Evolutionary conservation across 2,329 filamentous ascomycete species (phyloP).

Genomic region (Tolypocladium album): DNA sequence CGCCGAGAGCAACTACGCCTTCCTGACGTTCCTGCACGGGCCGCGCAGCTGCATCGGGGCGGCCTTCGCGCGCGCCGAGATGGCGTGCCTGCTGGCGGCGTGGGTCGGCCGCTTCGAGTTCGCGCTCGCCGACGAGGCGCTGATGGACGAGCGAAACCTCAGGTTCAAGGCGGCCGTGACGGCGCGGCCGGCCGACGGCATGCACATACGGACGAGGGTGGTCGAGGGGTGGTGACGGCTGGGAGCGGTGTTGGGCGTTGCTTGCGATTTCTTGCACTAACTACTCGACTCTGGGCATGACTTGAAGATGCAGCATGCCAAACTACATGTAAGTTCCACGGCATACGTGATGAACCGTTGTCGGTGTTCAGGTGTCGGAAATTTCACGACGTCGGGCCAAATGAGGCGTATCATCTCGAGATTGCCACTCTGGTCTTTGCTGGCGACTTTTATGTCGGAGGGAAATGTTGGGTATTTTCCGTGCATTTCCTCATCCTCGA

Average conservation of each 20-base stretch:
- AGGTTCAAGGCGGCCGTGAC: constrained; percentile 62
- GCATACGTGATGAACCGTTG: too few species aligned
- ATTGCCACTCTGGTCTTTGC: too few species aligned
- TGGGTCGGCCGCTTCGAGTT: constrained; percentile 68
- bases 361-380: too few species aligned
- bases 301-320: too few species aligned
- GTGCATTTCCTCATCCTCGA: too few species aligned
- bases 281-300: too few species aligned
- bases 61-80: constrained; percentile 72
- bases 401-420: too few species aligned
- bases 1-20: constrained; percentile 64
- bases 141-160: constrained; percentile 56
- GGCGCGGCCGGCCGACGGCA: constrained; percentile 58
- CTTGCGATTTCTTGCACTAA: background rate
- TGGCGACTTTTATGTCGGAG: too few species aligned
- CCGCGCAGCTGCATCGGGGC: constrained; percentile 78
- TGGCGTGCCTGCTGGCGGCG: constrained; percentile 70
- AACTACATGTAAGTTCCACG: too few species aligned
- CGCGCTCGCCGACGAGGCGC: constrained; percentile 42
- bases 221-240: constrained; percentile 47
- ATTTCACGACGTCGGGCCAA: too few species aligned
- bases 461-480: too few species aligned
- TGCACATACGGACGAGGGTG: constrained; percentile 56
- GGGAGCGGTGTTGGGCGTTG: background rate
- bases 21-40: constrained; percentile 77